phyloP scores from a whole-genome alignment of 352 stramenopile species.

The Heterotrichella gracilis region DNA sequence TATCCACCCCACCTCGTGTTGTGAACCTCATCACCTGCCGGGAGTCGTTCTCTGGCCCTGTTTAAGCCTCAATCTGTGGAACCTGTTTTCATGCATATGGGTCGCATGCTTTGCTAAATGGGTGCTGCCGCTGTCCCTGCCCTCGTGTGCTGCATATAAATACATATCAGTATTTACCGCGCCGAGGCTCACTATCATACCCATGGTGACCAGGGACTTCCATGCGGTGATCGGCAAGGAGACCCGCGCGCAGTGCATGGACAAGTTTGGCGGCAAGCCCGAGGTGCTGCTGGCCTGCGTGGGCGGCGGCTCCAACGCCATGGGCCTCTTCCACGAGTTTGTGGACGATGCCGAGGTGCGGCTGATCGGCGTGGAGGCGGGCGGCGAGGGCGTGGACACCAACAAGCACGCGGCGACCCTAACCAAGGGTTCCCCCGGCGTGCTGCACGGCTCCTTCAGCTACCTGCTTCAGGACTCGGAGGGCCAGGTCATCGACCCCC shows the following conservation, averaged over 20 bases:
- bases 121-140: no score
- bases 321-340: conserved; percentile 89
- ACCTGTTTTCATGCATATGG: no score
- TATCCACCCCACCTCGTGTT: no score
- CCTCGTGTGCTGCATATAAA: no score
- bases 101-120: no score
- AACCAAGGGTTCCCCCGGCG: conserved; percentile 52
- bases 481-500: conserved; percentile 67
- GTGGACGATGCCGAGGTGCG: conserved; percentile 52
- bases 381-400: conserved; percentile 50
- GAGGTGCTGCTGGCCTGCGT: conserved; percentile 82
- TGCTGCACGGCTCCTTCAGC: conserved; percentile 79
- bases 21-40: no score
- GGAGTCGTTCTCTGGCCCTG: no score
- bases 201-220: conserved; percentile 87
- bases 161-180: no score
- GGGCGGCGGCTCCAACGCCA: conserved; percentile 83
- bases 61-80: no score
- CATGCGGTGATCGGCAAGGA: conserved; percentile 65
- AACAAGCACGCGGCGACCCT: conserved; percentile 65
- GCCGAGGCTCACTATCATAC: conserved; percentile 80
- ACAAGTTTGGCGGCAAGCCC: conserved; percentile 63
- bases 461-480: conserved; percentile 76
- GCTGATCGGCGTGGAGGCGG: conserved; percentile 76
- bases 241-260: conserved; percentile 55